A percentile compares a stretch with the other conserved stretches of the same genome.
Conservation (phyloP, 352 stramenopile genomes). For the Pythium apleroticum region DNA sequence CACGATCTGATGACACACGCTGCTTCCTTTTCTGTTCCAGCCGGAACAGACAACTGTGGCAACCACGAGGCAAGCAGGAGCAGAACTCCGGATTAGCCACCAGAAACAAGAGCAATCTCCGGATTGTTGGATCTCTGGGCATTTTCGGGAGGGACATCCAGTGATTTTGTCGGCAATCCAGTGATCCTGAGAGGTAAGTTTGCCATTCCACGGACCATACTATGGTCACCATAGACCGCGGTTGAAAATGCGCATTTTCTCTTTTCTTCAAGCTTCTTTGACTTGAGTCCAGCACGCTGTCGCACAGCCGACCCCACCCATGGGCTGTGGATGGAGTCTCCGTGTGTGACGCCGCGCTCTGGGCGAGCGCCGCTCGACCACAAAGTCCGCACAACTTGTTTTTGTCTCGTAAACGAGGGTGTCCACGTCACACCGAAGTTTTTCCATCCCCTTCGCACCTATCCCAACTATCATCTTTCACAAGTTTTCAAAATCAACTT, state of each 20-base stretch:
- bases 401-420: background rate
- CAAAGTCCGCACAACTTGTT: background rate
- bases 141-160: too few species aligned
- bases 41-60: background rate
- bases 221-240: too few species aligned
- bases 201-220: too few species aligned
- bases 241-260: background rate
- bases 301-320: background rate
- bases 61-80: background rate
- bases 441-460: background rate
- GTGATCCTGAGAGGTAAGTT: too few species aligned
- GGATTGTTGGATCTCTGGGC: background rate
- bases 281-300: background rate
- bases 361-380: background rate
- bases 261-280: background rate
- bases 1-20: slow-evolving; percentile 4
- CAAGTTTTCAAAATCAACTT: background rate
- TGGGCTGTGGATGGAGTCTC: background rate
- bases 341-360: background rate
- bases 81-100: background rate
- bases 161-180: too few species aligned
- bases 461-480: background rate
- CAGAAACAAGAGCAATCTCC: too few species aligned
- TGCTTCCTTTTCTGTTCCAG: background rate
- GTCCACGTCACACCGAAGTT: background rate